phyloP scores from a whole-genome alignment of 352 stramenopile species.

The Phytophthora capsici region DNA sequence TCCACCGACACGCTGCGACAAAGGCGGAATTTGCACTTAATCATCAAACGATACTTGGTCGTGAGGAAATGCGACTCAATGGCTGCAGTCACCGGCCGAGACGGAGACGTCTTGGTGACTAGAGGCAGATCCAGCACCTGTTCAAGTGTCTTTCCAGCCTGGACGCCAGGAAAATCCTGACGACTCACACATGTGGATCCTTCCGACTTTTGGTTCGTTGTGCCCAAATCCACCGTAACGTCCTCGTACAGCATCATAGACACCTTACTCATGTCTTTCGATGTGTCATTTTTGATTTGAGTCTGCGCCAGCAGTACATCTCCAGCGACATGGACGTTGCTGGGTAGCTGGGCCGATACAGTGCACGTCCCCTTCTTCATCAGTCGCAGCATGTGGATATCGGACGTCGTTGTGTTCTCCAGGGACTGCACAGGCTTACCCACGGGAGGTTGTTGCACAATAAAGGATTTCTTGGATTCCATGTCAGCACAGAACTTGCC shows the following conservation, averaged over 20 bases:
- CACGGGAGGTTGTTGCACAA: slow-evolving; percentile 31
- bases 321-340: slow-evolving; percentile 36
- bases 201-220: slow-evolving; percentile 21
- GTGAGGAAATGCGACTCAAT: slow-evolving; percentile 37
- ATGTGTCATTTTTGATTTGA: slow-evolving; percentile 36
- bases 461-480: slow-evolving; percentile 44
- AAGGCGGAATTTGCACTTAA: slow-evolving; percentile 45
- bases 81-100: slow-evolving; percentile 26
- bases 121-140: slow-evolving; percentile 41
- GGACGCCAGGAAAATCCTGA: slow-evolving; percentile 38
- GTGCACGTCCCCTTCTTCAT: slow-evolving; percentile 43
- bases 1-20: slow-evolving; percentile 39
- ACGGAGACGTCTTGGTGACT: slow-evolving; percentile 21
- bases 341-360: slow-evolving; percentile 30
- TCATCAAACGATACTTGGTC: slow-evolving; percentile 40
- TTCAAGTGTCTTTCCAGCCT: slow-evolving; percentile 29
- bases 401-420: slow-evolving; percentile 21
- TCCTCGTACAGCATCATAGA: slow-evolving; percentile 43
- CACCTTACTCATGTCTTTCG: slow-evolving; percentile 39
- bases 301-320: slow-evolving; percentile 38
- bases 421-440: slow-evolving; percentile 31
- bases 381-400: slow-evolving; percentile 35
- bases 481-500: slow-evolving; percentile 73
- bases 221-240: slow-evolving; percentile 30
- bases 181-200: slow-evolving; percentile 33